Conservation (phyloP, 2,329 filamentous ascomycete genomes). For the Penicillium sp. region DNA sequence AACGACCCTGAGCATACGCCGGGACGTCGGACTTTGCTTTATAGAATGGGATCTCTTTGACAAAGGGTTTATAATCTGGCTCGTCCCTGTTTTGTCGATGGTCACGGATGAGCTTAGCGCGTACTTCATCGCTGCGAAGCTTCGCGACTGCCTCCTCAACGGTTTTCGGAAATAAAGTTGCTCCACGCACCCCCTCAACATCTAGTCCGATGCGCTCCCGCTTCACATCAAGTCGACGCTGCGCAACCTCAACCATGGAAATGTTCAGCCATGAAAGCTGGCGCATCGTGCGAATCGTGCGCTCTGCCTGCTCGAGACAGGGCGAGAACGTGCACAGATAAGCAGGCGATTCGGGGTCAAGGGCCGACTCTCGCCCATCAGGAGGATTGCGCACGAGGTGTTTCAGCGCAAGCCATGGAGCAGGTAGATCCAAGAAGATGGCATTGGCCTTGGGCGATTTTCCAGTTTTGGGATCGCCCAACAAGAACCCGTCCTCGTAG, state of each 20-base stretch:
- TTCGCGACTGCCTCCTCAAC: conserved; percentile 77
- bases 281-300: conserved; percentile 77
- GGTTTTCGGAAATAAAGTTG: conserved; percentile 63
- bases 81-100: conserved; percentile 30
- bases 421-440: conserved; percentile 52
- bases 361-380: conserved; percentile 46
- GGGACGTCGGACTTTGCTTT: conserved; percentile 40
- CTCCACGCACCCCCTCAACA: conserved; percentile 64
- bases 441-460: conserved; percentile 47
- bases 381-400: conserved; percentile 44
- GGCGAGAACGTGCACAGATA: conserved; percentile 94
- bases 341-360: conserved; percentile 70
- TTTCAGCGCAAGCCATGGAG: conserved; percentile 51
- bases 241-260: conserved; percentile 84
- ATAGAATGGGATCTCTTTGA: conserved; percentile 23
- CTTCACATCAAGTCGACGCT: conserved; percentile 75
- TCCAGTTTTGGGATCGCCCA: conserved; percentile 35
- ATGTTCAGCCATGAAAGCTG: conserved; percentile 86
- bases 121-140: conserved; percentile 70
- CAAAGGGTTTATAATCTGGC: conserved; percentile 21
- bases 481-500: conserved; percentile 49
- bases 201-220: conserved; percentile 77
- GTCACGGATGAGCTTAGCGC: conserved; percentile 63
- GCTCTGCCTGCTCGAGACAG: conserved; percentile 92
- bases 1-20: conserved; percentile 70